Conservation (phyloP, 106 monocot genomes). For the Xerophyta viscosa region DNA sequence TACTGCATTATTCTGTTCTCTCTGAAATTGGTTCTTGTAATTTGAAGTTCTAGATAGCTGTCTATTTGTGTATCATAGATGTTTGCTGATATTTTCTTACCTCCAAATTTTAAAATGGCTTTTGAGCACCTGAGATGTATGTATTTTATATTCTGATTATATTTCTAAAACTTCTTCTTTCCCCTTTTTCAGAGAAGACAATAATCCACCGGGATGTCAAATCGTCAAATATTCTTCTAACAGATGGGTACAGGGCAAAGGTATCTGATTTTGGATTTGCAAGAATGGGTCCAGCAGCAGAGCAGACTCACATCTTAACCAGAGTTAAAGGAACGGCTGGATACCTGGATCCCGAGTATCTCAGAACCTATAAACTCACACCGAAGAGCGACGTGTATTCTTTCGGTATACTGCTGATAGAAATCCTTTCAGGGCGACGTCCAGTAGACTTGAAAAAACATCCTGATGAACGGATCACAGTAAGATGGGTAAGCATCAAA, state of each 20-base stretch:
- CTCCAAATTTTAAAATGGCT: too few relatives aligned
- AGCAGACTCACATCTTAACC: slow-evolving; percentile 64
- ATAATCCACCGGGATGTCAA: slow-evolving; percentile 92
- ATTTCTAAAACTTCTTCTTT: too few relatives aligned
- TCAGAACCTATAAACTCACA: slow-evolving; percentile 58
- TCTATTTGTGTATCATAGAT: neutral
- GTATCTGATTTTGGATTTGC: slow-evolving; percentile 88
- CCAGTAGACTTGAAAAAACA: slow-evolving; percentile 54
- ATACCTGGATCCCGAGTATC: slow-evolving; percentile 86
- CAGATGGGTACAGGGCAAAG: slow-evolving; percentile 67
- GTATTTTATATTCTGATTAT: too few relatives aligned
- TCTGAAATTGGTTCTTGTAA: too few relatives aligned
- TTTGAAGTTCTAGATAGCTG: too few relatives aligned
- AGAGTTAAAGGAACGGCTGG: slow-evolving; percentile 87
- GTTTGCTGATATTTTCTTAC: neutral
- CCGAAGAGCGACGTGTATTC: slow-evolving; percentile 89
- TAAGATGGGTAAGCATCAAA: slow-evolving; percentile 67
- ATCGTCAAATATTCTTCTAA: slow-evolving; percentile 80
- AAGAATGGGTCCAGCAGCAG: slow-evolving; percentile 40
- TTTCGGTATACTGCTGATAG: slow-evolving; percentile 73
- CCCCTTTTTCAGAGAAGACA: slow-evolving; percentile 43
- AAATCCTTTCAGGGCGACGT: slow-evolving; percentile 78
- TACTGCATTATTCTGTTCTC: too few relatives aligned
- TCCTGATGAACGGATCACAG: slow-evolving; percentile 54
- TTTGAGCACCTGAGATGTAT: too few relatives aligned